A percentile compares a stretch with the other conserved stretches of the same genome.
phyloP scores from a whole-genome alignment of 2,329 filamentous ascomycete genomes.

The Hypoxylon sp. region DNA sequence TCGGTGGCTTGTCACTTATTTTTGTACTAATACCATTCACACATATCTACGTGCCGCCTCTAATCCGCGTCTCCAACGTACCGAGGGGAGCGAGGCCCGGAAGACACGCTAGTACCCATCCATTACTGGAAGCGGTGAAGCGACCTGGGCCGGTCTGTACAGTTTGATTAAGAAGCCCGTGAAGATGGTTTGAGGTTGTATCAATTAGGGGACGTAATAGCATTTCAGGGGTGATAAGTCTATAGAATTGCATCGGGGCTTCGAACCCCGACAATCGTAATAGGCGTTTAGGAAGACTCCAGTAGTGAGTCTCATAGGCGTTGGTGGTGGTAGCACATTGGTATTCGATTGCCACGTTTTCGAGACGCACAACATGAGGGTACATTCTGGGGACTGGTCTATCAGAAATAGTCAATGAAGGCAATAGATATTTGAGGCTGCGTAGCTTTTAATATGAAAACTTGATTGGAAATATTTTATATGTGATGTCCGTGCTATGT shows the following conservation, averaged over 20 bases:
- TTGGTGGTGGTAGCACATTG: constrained; percentile 34
- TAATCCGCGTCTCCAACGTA: not conserved
- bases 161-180: constrained; percentile 16
- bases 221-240: too few species aligned
- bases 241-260: constrained; percentile 20
- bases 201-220: constrained; percentile 18
- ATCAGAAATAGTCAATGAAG: constrained; percentile 25
- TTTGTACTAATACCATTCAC: constrained; percentile 43
- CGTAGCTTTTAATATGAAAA: constrained; percentile 36
- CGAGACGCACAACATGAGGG: constrained; percentile 30
- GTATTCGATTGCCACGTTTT: constrained; percentile 26
- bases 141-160: constrained; percentile 13
- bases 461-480: constrained; percentile 12
- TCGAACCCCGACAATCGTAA: constrained; percentile 18
- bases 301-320: constrained; percentile 22
- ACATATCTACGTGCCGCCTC: constrained; percentile 20
- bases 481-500: too few species aligned
- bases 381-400: constrained; percentile 28
- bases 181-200: constrained; percentile 13
- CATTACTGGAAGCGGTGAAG: not conserved
- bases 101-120: constrained; percentile 1
- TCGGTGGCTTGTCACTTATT: constrained; percentile 36
- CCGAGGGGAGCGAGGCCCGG: not conserved
- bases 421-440: constrained; percentile 24
- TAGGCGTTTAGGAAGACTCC: constrained; percentile 32